A percentile compares a stretch with the other conserved stretches of the same genome.
Evolutionary conservation across 257 asterid species (phyloP).

Genomic region (Solanum ahanhuiri): DNA sequence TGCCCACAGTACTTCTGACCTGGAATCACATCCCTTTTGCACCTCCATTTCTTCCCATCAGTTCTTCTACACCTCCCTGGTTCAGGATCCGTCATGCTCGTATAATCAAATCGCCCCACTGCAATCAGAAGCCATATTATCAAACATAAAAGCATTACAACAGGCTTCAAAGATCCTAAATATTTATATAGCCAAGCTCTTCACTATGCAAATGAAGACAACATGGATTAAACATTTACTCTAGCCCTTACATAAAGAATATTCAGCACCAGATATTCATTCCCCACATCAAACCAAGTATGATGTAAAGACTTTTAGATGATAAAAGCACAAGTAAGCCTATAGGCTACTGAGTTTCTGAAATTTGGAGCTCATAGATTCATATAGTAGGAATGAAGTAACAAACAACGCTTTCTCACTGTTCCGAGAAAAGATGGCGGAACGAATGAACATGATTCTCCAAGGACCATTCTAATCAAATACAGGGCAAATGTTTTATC

Average conservation of each 20-base stretch:
- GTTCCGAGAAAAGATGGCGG: neutral
- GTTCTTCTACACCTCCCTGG: slow-evolving; percentile 70
- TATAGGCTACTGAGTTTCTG: neutral
- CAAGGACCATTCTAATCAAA: neutral
- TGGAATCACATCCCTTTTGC: slow-evolving; percentile 32
- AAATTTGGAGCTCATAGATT: neutral
- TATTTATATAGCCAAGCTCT: neutral
- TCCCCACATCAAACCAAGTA: neutral
- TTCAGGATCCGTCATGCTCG: slow-evolving; percentile 42
- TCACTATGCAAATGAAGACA: neutral
- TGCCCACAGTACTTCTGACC: slow-evolving; percentile 51
- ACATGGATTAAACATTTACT: neutral
- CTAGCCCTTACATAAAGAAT: neutral
- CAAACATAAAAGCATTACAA: neutral
- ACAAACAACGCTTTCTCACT: neutral
- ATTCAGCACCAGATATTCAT: neutral
- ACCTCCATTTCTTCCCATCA: slow-evolving; percentile 84
- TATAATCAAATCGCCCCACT: slow-evolving; percentile 10
- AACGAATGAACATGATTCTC: neutral
- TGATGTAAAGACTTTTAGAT: neutral
- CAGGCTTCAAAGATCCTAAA: neutral
- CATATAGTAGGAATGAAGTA: neutral
- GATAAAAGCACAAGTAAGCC: neutral
- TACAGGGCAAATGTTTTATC: neutral
- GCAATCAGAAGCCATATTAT: neutral